Evolutionary conservation across 805 yeast species (phyloP), one percentile per base, ranked within the genome.

Genomic region (Middelhovenomyces tepae): DNA sequence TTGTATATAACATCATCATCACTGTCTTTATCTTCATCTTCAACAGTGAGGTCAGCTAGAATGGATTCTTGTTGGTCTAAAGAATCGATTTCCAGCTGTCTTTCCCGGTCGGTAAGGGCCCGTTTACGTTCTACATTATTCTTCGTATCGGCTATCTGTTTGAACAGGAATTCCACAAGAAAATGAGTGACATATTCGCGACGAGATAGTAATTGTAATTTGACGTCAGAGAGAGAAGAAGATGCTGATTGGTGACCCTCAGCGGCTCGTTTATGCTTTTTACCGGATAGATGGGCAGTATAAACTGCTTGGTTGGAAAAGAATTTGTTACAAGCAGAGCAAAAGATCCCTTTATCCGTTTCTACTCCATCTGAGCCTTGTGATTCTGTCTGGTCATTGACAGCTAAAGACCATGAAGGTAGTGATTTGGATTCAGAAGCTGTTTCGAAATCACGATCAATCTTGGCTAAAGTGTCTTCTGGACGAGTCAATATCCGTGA

Each of bases 81-180:
- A 11, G 71, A 55, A 38, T 71, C 65, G 37, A 66, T 46, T 48
- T 78, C 84, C 1, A 76, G 59, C 44, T 59, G 56, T 34, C 77
- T 64, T 46, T 83, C 95, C 16, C 82, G 64, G 2, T 71, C 78
- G 0, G 94, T 79, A 43, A 87, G 63, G 1, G 79, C 75, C 19
- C 70, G 62, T 34, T 67, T 64, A 33, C 95, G 65, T 49, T 80
- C 84, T 2, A 71, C 64, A 46, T 83, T 78, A 13, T 65, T 56
- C 26, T 64, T 67, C 0, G 95, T 78, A 9, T 59, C 63, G 0
- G 53, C 51, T 9, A 75, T 56, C 14, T 62, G 62, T 8, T 60
- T 54, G 2, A 48, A 42, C 4, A 82, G 50, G 1, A 64, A 39
- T 4, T 47, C 40, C 1, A 64, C 53, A 3, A 74, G 44, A 14